These are phyloP conservation scores for Podaxis sp. DNA, from an alignment of 768 basidiomycete species.

Conservation along the genomic window DNA sequence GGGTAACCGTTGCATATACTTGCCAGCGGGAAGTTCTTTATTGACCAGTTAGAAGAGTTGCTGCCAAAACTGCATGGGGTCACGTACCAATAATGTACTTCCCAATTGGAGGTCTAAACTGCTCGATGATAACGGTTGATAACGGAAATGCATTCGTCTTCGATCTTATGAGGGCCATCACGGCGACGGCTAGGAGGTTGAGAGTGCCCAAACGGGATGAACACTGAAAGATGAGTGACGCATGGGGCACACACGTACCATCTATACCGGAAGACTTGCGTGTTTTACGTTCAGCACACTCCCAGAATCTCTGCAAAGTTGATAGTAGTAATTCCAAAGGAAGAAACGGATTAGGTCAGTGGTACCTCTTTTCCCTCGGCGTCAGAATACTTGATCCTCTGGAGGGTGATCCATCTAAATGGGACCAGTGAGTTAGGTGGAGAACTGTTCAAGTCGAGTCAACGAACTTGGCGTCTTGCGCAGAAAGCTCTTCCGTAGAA, in stretches of 20 bases:
- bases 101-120: conserved; percentile 86
- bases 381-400: conserved; percentile 79
- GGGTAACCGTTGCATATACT: neutral
- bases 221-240: neutral
- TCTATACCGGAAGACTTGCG: conserved; percentile 75
- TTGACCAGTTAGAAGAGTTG: neutral
- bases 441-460: neutral
- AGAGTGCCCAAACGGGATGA: neutral
- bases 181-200: conserved; percentile 63
- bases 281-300: conserved; percentile 81
- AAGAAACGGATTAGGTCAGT: neutral
- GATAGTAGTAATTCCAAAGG: neutral
- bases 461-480: conserved; percentile 52
- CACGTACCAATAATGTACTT: conserved; percentile 64
- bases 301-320: conserved; percentile 70
- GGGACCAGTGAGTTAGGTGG: neutral
- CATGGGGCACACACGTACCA: conserved; percentile 37
- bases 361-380: conserved; percentile 69
- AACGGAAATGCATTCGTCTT: conserved; percentile 64
- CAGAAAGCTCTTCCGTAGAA: conserved; percentile 44
- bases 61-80: neutral
- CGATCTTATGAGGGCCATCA: conserved; percentile 77
- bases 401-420: conserved; percentile 78
- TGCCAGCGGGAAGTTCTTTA: conserved; percentile 36
- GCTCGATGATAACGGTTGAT: conserved; percentile 85